Conservation (phyloP, 225 moss, liverwort and hornwort species). For the Pseudoscleropodium purum region DNA sequence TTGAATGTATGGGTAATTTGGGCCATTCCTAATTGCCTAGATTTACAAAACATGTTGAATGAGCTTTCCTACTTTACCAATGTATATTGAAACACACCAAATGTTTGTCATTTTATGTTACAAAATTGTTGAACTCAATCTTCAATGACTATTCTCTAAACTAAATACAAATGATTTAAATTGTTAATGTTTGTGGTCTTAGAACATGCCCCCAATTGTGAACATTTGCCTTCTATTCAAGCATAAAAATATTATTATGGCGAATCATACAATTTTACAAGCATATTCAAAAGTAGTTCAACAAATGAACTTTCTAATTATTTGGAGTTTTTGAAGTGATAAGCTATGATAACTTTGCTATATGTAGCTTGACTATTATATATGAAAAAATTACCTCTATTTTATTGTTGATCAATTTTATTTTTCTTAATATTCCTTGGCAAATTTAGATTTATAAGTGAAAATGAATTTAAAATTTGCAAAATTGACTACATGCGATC, state of each 20-base stretch:
- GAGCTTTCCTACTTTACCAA: neutral
- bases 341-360: neutral
- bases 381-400: neutral
- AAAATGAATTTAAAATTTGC: neutral
- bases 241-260: neutral
- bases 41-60: neutral
- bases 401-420: neutral
- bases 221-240: neutral
- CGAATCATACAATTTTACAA: neutral
- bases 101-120: neutral
- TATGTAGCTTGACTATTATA: too few species aligned
- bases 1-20: neutral
- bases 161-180: neutral
- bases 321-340: neutral
- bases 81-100: fast-evolving
- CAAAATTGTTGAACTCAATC: neutral
- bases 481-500: neutral
- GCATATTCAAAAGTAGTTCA: neutral
- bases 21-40: neutral
- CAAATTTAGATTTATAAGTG: neutral
- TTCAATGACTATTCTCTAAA: neutral
- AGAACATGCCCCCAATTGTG: neutral
- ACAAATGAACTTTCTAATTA: neutral
- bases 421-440: neutral
- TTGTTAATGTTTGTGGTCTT: neutral